A percentile compares a stretch with the other conserved stretches of the same genome.
Conservation (phyloP, 1,284 basidiomycete species). For the Ustilago lituana region DNA sequence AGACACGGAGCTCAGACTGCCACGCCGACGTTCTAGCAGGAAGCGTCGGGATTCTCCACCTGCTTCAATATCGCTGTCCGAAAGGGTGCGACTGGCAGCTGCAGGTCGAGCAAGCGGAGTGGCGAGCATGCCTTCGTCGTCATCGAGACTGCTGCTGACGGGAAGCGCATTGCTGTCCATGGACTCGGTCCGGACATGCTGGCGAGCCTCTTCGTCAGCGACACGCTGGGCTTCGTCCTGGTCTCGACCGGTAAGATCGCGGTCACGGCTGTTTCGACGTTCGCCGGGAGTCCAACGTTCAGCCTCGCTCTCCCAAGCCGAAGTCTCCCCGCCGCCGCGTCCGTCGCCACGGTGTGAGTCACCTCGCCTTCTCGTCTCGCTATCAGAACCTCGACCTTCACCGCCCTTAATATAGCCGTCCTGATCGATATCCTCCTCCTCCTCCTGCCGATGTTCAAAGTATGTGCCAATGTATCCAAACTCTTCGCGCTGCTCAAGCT, state of each 20-base stretch:
- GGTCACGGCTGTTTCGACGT: slow-evolving; percentile 26
- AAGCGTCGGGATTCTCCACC: slow-evolving; percentile 22
- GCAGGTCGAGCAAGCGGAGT: slow-evolving; percentile 41
- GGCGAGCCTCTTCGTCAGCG: slow-evolving; percentile 13
- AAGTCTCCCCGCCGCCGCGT: slow-evolving; percentile 40
- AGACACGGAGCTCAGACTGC: slow-evolving; percentile 42
- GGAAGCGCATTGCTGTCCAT: slow-evolving; percentile 21
- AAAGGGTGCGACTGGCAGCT: slow-evolving; percentile 4
- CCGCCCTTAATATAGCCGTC: slow-evolving; percentile 65
- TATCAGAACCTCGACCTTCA: slow-evolving; percentile 51
- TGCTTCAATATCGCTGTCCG: slow-evolving; percentile 28
- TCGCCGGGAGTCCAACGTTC: slow-evolving; percentile 34
- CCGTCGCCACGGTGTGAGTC: slow-evolving; percentile 20
- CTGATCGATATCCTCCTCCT: slow-evolving; percentile 60
- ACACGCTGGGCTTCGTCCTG: no score
- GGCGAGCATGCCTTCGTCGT: slow-evolving; percentile 44
- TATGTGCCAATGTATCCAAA: slow-evolving; percentile 80
- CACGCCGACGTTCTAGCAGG: slow-evolving; percentile 35
- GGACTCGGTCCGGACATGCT: slow-evolving; percentile 16
- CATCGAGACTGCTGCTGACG: slow-evolving; percentile 36
- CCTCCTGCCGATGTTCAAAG: slow-evolving; percentile 59
- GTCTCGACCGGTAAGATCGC: no score
- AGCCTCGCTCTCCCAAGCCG: slow-evolving; percentile 53
- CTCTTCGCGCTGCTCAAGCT: slow-evolving; percentile 86
- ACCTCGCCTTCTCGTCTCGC: slow-evolving; percentile 39